Percentiles rank a stretch among this genome's conserved stretches.
Conservation (phyloP, 495 filamentous ascomycete genomes). For the Hamigera avellanea region DNA sequence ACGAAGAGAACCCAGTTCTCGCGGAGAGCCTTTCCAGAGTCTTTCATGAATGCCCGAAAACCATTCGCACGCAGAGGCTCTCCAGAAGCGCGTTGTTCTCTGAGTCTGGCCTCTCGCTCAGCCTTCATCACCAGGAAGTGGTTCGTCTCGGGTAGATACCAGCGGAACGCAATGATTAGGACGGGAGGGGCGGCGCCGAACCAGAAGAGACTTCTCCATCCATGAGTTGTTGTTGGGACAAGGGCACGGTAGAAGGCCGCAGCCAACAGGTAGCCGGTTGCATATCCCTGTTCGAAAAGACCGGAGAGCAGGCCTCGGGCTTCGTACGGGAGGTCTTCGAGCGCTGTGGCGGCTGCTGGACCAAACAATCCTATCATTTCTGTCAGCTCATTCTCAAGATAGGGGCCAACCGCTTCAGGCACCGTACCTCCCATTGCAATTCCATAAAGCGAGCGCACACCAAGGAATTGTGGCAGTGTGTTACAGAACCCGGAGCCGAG, state of each 20-base stretch:
- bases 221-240: conserved; percentile 50
- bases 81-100: background rate
- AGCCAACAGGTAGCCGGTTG: conserved; percentile 63
- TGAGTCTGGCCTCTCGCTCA: conserved; percentile 16
- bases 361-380: conserved; percentile 48
- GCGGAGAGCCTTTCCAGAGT: conserved; percentile 14
- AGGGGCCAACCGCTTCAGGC: background rate
- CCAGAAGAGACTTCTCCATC: conserved; percentile 65
- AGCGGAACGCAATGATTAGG: conserved; percentile 58
- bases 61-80: conserved; percentile 4
- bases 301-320: conserved; percentile 59
- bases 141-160: conserved; percentile 56
- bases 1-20: conserved; percentile 30
- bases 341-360: conserved; percentile 65
- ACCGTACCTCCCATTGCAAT: conserved; percentile 56
- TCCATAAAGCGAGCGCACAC: conserved; percentile 59
- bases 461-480: conserved; percentile 60
- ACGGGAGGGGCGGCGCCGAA: conserved; percentile 63
- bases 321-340: conserved; percentile 62
- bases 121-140: conserved; percentile 20
- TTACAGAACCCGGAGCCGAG: conserved; percentile 59
- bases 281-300: conserved; percentile 65
- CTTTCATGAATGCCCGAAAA: conserved; percentile 14
- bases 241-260: conserved; percentile 56
- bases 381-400: background rate